Percentiles rank a stretch among this genome's conserved stretches.
Evolutionary conservation across 2,329 filamentous ascomycete genomes (phyloP).

Genomic region (Colletotrichum scovillei): DNA sequence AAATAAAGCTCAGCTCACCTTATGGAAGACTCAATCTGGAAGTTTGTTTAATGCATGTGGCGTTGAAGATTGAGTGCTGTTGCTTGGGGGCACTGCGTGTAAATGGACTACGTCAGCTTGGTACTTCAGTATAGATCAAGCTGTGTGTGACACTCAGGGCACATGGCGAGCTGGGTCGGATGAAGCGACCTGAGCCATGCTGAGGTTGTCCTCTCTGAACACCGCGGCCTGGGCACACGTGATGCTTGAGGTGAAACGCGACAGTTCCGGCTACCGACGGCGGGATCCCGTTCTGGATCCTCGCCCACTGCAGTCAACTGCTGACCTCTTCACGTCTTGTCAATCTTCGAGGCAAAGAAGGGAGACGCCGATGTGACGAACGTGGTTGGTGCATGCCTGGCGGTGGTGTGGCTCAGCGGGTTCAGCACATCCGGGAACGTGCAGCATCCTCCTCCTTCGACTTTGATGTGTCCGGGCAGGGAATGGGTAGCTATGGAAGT

Average conservation of each 20-base stretch:
- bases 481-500: not conserved
- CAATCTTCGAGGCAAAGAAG: not conserved
- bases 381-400: conserved; percentile 26
- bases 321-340: not conserved
- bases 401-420: conserved; percentile 33
- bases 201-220: not conserved
- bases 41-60: not conserved
- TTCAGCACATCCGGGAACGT: conserved; percentile 28
- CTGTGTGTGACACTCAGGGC: not conserved
- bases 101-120: not conserved
- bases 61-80: not conserved
- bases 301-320: not conserved
- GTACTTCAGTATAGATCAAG: not conserved
- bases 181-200: not conserved
- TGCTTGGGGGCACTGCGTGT: not conserved
- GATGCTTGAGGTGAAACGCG: conserved; percentile 29
- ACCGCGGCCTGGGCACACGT: conserved; percentile 18
- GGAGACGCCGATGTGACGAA: conserved; percentile 10
- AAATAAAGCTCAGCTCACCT: too few species aligned
- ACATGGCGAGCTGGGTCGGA: not conserved
- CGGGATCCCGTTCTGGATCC: not conserved
- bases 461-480: conserved; percentile 8
- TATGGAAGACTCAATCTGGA: not conserved
- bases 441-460: conserved; percentile 11
- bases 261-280: conserved; percentile 24